phyloP scores from a whole-genome alignment of 192 early-diverging fungal species.

The Coemansia guatemalensis region DNA sequence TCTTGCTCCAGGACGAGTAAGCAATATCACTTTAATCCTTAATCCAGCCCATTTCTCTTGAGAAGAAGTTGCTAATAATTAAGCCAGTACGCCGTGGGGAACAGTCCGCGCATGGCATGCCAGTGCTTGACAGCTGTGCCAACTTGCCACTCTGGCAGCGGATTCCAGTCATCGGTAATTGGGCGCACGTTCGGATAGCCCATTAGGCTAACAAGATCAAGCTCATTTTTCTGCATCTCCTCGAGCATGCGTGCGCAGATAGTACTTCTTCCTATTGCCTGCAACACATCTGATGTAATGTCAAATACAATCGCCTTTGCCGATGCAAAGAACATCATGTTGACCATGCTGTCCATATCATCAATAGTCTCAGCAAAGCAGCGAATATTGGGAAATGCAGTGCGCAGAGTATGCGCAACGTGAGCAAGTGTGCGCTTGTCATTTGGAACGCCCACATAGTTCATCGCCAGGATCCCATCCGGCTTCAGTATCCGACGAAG shows the following conservation, averaged over 20 bases:
- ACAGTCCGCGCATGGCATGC: constrained; percentile 68
- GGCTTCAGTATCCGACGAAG: constrained; percentile 67
- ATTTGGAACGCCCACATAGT: constrained; percentile 70
- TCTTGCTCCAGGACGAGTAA: background rate
- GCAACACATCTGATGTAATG: constrained; percentile 29
- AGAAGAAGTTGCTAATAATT: constrained; percentile 53
- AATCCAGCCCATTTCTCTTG: background rate
- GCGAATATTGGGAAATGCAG: constrained; percentile 66
- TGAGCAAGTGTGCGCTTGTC: constrained; percentile 58
- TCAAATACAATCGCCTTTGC: constrained; percentile 51
- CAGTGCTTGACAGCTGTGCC: constrained; percentile 66
- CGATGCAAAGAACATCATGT: constrained; percentile 71
- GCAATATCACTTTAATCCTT: background rate
- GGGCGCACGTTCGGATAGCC: constrained; percentile 38
- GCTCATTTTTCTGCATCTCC: constrained; percentile 52
- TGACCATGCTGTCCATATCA: constrained; percentile 53
- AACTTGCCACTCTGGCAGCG: constrained; percentile 60
- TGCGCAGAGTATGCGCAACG: constrained; percentile 62
- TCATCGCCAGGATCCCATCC: constrained; percentile 81
- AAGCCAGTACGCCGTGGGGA: constrained; percentile 72
- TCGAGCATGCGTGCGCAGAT: constrained; percentile 43
- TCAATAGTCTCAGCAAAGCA: constrained; percentile 63
- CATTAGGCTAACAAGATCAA: constrained; percentile 45
- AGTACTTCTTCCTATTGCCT: constrained; percentile 24
- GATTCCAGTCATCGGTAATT: constrained; percentile 67